phyloP scores from a whole-genome alignment of 257 asterid genomes.

The Solanum raphanifolium region DNA sequence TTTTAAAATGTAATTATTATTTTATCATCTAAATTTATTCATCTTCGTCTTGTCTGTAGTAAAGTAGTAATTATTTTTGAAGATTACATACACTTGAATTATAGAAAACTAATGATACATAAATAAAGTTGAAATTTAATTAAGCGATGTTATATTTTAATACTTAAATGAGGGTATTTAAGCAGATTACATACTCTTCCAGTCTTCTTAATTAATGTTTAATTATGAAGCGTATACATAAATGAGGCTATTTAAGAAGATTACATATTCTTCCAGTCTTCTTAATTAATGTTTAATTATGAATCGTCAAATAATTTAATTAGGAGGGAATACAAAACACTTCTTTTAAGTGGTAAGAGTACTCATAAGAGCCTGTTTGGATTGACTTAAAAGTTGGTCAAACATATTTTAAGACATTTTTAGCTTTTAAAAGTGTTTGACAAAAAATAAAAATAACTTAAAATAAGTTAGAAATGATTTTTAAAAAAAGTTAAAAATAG shows the following conservation, averaged over 20 bases:
- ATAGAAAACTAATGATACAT: not conserved
- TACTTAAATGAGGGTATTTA: not conserved
- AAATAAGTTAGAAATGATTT: too few relatives aligned
- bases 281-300: not conserved
- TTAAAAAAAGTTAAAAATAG: not conserved
- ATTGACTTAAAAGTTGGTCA: too few relatives aligned
- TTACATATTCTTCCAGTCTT: not conserved
- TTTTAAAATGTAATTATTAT: not conserved
- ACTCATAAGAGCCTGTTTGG: not conserved
- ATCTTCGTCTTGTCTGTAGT: not conserved
- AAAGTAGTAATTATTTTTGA: not conserved
- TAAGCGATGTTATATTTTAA: not conserved
- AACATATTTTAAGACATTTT: too few relatives aligned
- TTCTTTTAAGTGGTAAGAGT: not conserved
- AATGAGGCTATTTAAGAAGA: too few relatives aligned
- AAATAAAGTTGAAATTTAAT: not conserved
- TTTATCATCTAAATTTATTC: not conserved
- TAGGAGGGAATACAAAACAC: not conserved
- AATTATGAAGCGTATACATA: not conserved
- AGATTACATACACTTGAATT: not conserved
- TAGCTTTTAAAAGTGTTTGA: not conserved
- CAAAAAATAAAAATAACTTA: too few relatives aligned
- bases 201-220: not conserved
- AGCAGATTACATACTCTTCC: not conserved
- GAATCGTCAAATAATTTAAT: not conserved